These are phyloP conservation scores for Arxiozyma telluris DNA, from an alignment of 1,139 yeast species.

Conservation along the genomic window DNA sequence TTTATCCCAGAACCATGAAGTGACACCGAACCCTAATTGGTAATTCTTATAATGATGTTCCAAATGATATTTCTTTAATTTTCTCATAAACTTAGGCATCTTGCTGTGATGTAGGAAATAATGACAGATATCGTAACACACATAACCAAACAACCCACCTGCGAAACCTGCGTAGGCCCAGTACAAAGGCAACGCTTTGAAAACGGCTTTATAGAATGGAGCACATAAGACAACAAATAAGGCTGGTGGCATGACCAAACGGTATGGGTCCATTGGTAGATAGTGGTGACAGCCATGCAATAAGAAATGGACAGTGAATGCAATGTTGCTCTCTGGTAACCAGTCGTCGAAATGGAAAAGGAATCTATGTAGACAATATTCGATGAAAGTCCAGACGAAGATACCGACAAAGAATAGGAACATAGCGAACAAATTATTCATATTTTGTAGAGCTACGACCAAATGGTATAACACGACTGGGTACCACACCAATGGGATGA, in stretches of 20 bases:
- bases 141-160: conserved; percentile 92
- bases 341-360: conserved; percentile 83
- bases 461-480: conserved; percentile 60
- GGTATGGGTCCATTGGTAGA: conserved; percentile 88
- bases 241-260: conserved; percentile 95
- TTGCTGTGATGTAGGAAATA: conserved; percentile 79
- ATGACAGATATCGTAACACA: conserved; percentile 84
- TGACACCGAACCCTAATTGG: conserved; percentile 93
- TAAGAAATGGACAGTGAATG: conserved; percentile 75
- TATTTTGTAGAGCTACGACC: conserved; percentile 34
- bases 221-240: conserved; percentile 49
- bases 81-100: conserved; percentile 68
- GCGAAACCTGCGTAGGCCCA: conserved; percentile 69
- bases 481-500: conserved; percentile 82
- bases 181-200: conserved; percentile 47
- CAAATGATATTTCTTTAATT: conserved; percentile 77
- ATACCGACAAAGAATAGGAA: conserved; percentile 53
- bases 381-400: conserved; percentile 86
- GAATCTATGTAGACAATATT: conserved; percentile 81
- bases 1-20: conserved; percentile 86
- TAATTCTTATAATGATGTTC: conserved; percentile 97
- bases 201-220: conserved; percentile 57
- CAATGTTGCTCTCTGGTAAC: conserved; percentile 70
- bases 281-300: conserved; percentile 96
- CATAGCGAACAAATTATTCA: conserved; percentile 30